Evolutionary conservation across 139 green algal species (phyloP), one percentile per base, ranked within the genome.

Genomic region (Coelastrella sp.): DNA sequence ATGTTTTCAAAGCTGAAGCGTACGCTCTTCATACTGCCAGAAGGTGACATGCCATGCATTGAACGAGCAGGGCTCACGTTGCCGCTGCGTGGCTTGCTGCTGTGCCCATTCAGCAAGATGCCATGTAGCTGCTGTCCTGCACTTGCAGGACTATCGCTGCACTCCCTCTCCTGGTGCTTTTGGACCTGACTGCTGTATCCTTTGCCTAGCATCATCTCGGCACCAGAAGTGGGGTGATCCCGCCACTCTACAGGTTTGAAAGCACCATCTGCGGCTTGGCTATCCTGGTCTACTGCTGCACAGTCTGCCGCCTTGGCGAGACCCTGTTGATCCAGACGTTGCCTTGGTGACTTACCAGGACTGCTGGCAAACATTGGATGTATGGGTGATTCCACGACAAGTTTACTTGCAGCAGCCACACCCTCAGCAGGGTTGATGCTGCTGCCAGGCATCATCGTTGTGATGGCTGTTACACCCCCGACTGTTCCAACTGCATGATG

Each of bases 21-120:
- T 34, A 82, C 75, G 40, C 75, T 82, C 51, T 82, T 82, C 34
- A 82, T 37, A 38, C 75, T 82, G 51, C 53, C 60, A 40, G 51
- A 57, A 7, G 53, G 75, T 4, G 72, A 80, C 11, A 80, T 48
- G 3, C 72, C 72, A 32, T 48, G 30, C 30, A 7, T 40, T 69
- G 62, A 69, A 7, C 5, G 67, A 5, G 37, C 37, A 37, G 72
- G 21, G 74, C 74, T n/a, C 32, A 27, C 53, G 30, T 21, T 64
- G 53, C 53, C 50, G 35, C 75, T 82, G 35, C 74, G 75, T 3
- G 75, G 35, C 2, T 38, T 51, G 53, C 75, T 57, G 35, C 57
- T 48, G 2, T 8, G 53, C 2, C 75, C 75, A 19, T 82, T 82
- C 23, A 82, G 19, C 38, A 82, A n/a, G n/a, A 82, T 82, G 0